Evolutionary conservation across 208 protist genomes (phyloP).

Genomic region (Trypanosoma theileri): DNA sequence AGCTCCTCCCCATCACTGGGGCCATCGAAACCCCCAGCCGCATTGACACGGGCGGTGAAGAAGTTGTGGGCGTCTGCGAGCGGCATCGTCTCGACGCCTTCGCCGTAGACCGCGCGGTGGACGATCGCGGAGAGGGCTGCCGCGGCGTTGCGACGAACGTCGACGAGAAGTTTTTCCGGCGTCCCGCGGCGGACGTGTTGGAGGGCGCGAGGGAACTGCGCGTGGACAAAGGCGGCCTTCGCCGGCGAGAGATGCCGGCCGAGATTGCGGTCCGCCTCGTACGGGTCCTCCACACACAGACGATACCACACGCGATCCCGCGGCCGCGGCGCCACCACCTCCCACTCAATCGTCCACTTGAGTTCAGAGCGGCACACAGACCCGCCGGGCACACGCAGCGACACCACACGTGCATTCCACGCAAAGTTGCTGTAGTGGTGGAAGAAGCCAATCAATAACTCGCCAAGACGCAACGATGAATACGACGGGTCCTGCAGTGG

Average conservation of each 20-base stretch:
- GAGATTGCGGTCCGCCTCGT: conserved; percentile 76
- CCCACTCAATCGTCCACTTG: conserved; percentile 39
- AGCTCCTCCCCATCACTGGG: conserved; percentile 7
- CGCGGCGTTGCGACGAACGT: neutral
- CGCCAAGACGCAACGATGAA: neutral
- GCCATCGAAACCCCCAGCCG: conserved; percentile 15
- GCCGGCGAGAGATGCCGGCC: conserved; percentile 56
- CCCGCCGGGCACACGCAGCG: conserved; percentile 7
- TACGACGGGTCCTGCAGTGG: conserved; percentile 2
- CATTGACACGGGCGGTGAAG: no score
- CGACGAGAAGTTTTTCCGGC: conserved; percentile 1
- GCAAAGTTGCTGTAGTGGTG: conserved; percentile 14
- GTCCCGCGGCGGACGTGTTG: conserved; percentile 8
- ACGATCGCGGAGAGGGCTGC: neutral
- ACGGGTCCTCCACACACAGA: conserved; percentile 81
- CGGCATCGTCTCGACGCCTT: conserved; percentile 15
- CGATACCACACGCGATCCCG: conserved; percentile 55
- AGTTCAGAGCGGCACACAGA: conserved; percentile 3
- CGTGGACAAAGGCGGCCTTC: conserved; percentile 58
- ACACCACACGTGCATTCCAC: conserved; percentile 21
- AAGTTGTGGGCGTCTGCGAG: conserved; percentile 18
- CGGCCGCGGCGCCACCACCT: conserved; percentile 29
- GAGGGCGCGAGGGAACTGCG: conserved; percentile 58
- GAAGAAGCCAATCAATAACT: conserved; percentile 15
- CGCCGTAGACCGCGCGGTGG: conserved; percentile 29